Evolutionary conservation across 495 filamentous ascomycete genomes (phyloP), one percentile per base, ranked within the genome.

Genomic region (Penicillium odoratum): DNA sequence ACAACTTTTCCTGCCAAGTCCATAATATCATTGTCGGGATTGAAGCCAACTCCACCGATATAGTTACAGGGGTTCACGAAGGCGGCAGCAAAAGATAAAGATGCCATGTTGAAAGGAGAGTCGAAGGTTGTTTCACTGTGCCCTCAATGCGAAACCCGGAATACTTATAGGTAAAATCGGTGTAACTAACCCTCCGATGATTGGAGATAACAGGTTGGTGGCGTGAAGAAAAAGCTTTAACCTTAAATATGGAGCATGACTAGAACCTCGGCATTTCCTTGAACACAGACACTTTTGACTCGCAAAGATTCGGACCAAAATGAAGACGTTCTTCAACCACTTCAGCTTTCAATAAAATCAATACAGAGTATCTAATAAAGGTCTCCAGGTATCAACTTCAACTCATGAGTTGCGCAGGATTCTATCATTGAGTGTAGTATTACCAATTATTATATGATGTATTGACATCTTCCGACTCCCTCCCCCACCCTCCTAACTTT

Each of bases 1-100:
- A 83, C 76, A 16, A 83, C 78, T 58, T 79, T 84, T 9, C 74
- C 80, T 1, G 67, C 49, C 7, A 86, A 73, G 51, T 78, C 69
- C 5, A 79, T 77, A 26, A 87, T 84, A 51, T 85, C 82, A 28
- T 46, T 76, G 6, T 80, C 75, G 1, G 70, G 72, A 13, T 59
- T 62, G 56, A 79, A 78, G 42, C 44, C 58, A 0, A 68, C 61
- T n/a, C 64, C 61, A 7, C 67, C 69, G 31, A 66, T 36, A 53
- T 66, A 69, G 21, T 72, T 72, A 31, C 53, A 57, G 1, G 67
- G 59, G 36, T 72, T 69, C 13, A 60, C 40, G 38, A 56, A 56
- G 1, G 69, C 60, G 4, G 48, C 55, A 8, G 66, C 34, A 28
- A 68, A 72, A 40, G 50, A 49, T 15, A 68, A 72, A 40, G 50